Percentiles rank a stretch among this genome's conserved stretches.
phyloP scores from a whole-genome alignment of 768 basidiomycete species.

The Russula griseocarnosa region DNA sequence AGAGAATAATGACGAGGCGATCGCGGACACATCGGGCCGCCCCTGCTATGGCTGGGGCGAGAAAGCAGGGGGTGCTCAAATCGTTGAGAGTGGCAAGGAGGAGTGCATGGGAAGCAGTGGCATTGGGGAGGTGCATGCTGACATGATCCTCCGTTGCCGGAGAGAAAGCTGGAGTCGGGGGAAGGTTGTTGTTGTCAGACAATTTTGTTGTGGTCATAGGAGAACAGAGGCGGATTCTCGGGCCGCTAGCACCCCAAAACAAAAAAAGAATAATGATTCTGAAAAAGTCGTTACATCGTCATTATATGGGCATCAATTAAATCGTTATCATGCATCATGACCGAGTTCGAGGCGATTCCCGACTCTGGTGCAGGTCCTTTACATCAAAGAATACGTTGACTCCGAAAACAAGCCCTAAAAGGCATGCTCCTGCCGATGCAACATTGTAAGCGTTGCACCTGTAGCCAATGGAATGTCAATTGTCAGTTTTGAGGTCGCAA shows the following conservation, averaged over 20 bases:
- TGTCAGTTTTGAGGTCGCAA: neutral
- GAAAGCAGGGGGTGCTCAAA: constrained; percentile 51
- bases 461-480: constrained; percentile 16
- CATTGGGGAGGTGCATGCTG: constrained; percentile 27
- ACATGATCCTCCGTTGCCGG: constrained; percentile 11
- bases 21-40: constrained; percentile 47
- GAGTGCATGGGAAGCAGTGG: constrained; percentile 33
- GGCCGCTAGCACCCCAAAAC: neutral
- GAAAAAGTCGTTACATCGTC: constrained; percentile 7
- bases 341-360: constrained; percentile 58
- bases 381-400: constrained; percentile 60
- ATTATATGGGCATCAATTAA: constrained; percentile 5
- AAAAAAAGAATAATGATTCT: neutral
- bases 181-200: neutral
- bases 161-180: neutral
- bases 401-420: constrained; percentile 53
- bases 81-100: constrained; percentile 53
- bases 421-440: constrained; percentile 57
- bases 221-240: neutral
- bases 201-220: constrained; percentile 18
- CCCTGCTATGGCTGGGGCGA: constrained; percentile 49
- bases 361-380: constrained; percentile 60
- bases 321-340: constrained; percentile 35
- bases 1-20: constrained; percentile 58
- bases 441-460: constrained; percentile 74